Evolutionary conservation across 352 stramenopile genomes (phyloP).

Genomic region (Phytophthora cryptogea): DNA sequence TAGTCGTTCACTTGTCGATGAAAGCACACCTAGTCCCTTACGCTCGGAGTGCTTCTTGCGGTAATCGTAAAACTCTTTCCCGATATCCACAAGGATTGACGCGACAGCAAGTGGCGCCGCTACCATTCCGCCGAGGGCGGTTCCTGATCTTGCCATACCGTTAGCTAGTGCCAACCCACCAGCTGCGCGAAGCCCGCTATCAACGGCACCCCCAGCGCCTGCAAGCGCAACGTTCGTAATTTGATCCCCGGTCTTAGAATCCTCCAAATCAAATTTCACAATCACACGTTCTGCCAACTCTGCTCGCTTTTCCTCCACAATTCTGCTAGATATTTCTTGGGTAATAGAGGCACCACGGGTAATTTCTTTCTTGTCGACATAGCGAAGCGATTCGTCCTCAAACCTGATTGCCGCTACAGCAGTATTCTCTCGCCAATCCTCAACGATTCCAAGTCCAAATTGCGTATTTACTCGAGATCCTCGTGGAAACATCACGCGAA

Average conservation of each 20-base stretch:
- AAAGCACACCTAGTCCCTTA: conserved; percentile 67
- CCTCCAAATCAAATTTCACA: conserved; percentile 50
- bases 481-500: conserved; percentile 42
- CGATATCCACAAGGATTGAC: conserved; percentile 86
- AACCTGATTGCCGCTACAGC: conserved; percentile 58
- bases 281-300: conserved; percentile 64
- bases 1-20: conserved; percentile 67
- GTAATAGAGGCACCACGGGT: conserved; percentile 53
- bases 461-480: conserved; percentile 64
- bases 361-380: conserved; percentile 68
- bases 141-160: conserved; percentile 57
- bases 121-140: conserved; percentile 42
- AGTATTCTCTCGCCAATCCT: conserved; percentile 43
- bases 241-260: conserved; percentile 36
- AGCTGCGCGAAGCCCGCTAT: conserved; percentile 75
- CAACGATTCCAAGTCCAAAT: conserved; percentile 64
- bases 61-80: conserved; percentile 86
- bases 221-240: conserved; percentile 61
- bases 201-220: conserved; percentile 66
- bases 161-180: conserved; percentile 73
- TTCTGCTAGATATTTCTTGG: conserved; percentile 23
- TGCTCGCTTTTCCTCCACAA: conserved; percentile 49
- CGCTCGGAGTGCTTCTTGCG: conserved; percentile 71
- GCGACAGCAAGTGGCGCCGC: conserved; percentile 77
- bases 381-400: conserved; percentile 42